Conservation (phyloP, 2,329 filamentous ascomycete genomes). For the Penicillium sp. region DNA sequence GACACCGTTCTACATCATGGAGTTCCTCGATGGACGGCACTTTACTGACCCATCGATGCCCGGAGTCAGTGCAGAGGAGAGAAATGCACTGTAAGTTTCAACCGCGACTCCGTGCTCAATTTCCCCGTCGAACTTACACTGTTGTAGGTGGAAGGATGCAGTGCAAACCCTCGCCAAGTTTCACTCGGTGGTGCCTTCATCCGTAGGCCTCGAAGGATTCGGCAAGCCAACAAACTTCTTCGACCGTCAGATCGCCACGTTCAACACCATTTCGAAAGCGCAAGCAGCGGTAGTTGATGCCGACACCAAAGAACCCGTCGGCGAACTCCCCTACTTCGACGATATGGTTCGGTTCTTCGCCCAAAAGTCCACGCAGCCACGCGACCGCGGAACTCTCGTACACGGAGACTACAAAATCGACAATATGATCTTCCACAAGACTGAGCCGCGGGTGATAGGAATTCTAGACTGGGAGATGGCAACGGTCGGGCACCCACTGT, state of each 20-base stretch:
- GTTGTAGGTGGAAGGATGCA: conserved; percentile 74
- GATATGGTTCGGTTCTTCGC: conserved; percentile 78
- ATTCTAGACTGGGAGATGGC: conserved; percentile 99
- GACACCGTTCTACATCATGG: conserved; percentile 96
- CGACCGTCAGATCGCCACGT: conserved; percentile 79
- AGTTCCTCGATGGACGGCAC: conserved; percentile 89
- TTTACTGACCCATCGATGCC: conserved; percentile 86
- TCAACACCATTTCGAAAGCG: conserved; percentile 71
- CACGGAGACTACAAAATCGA: conserved; percentile 98
- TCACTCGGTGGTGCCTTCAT: conserved; percentile 68
- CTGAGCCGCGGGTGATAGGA: conserved; percentile 82
- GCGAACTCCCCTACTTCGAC: conserved; percentile 77
- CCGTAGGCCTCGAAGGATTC: conserved; percentile 69
- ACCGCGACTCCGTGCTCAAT: neutral
- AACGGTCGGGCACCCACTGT: conserved; percentile 92
- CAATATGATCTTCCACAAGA: conserved; percentile 86
- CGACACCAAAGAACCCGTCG: conserved; percentile 74
- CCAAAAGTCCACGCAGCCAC: conserved; percentile 67
- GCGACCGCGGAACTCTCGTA: conserved; percentile 74
- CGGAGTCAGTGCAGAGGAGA: conserved; percentile 64
- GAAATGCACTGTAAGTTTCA: conserved; percentile 64
- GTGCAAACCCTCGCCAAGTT: conserved; percentile 80
- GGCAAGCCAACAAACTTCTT: conserved; percentile 79
- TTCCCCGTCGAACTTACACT: neutral
- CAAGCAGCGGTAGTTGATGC: conserved; percentile 75